Percentiles rank a stretch among this genome's conserved stretches.
phyloP scores from a whole-genome alignment of 345 rosid species.

The Arabis alpina region DNA sequence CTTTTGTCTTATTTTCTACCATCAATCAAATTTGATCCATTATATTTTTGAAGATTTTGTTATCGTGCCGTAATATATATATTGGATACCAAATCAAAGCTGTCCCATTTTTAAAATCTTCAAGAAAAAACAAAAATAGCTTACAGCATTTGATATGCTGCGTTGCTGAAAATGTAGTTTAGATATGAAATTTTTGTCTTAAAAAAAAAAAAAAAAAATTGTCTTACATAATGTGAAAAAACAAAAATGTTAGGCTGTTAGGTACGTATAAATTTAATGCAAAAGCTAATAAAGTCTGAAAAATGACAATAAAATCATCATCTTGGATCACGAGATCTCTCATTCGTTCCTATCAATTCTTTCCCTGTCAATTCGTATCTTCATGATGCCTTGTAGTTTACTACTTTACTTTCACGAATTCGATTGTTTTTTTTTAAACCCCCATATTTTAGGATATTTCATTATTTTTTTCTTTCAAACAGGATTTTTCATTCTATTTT shows the following conservation, averaged over 20 bases:
- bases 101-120: neutral
- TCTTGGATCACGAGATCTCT: slow-evolving; percentile 51
- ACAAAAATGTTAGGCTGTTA: slow-evolving; percentile 41
- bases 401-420: slow-evolving; percentile 29
- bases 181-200: slow-evolving; percentile 37
- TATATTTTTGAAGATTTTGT: too few relatives aligned
- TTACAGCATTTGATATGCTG: slow-evolving; percentile 23
- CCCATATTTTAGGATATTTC: slow-evolving; percentile 32
- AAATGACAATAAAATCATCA: slow-evolving; percentile 39
- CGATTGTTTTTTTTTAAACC: neutral
- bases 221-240: slow-evolving; percentile 30
- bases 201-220: too few relatives aligned
- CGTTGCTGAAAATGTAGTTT: slow-evolving; percentile 17
- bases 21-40: too few relatives aligned
- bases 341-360: slow-evolving; percentile 42
- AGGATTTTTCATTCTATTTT: slow-evolving; percentile 37
- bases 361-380: slow-evolving; percentile 37
- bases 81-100: neutral
- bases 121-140: neutral
- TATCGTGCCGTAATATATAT: too few relatives aligned
- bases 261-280: slow-evolving; percentile 38
- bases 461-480: neutral
- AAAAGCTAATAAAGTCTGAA: slow-evolving; percentile 39
- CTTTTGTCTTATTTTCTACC: too few relatives aligned
- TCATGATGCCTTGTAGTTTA: slow-evolving; percentile 27